A percentile compares a stretch with the other conserved stretches of the same genome.
Conservation (phyloP, 306 rosid genomes). For the Clitoria ternatea region DNA sequence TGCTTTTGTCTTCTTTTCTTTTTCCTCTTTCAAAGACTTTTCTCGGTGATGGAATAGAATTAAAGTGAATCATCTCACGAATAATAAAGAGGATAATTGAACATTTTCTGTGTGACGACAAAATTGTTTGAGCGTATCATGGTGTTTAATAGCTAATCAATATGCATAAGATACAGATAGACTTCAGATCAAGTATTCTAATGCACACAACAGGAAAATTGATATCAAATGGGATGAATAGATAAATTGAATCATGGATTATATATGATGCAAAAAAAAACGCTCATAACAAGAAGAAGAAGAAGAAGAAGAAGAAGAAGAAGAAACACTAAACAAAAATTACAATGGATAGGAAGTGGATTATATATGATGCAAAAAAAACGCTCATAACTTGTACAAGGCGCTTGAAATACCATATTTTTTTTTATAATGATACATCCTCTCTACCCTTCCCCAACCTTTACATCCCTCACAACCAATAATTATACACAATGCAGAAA, state of each 20-base stretch:
- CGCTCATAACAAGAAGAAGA: too few relatives aligned
- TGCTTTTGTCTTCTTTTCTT: too few relatives aligned
- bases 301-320: not conserved
- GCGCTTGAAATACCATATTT: constrained; percentile 24
- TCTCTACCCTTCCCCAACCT: constrained; percentile 13
- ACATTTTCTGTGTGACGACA: too few relatives aligned
- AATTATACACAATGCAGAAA: constrained; percentile 3
- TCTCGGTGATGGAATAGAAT: too few relatives aligned
- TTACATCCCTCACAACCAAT: constrained; percentile 13
- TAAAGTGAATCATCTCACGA: too few relatives aligned
- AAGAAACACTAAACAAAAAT: not conserved
- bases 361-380: constrained; percentile 19
- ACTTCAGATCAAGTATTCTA: not conserved
- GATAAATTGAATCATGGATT: constrained; percentile 14
- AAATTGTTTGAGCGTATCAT: not conserved
- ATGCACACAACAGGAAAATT: not conserved
- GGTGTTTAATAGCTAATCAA: not conserved
- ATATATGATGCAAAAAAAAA: too few relatives aligned
- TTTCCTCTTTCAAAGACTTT: too few relatives aligned
- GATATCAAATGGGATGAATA: not conserved
- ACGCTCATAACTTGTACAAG: not conserved
- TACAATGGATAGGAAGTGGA: not conserved
- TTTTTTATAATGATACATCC: not conserved
- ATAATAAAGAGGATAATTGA: too few relatives aligned
- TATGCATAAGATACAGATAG: not conserved